Base-by-base conservation (phyloP, 495 filamentous ascomycete species). In the Aspergillus baeticus region DNA sequence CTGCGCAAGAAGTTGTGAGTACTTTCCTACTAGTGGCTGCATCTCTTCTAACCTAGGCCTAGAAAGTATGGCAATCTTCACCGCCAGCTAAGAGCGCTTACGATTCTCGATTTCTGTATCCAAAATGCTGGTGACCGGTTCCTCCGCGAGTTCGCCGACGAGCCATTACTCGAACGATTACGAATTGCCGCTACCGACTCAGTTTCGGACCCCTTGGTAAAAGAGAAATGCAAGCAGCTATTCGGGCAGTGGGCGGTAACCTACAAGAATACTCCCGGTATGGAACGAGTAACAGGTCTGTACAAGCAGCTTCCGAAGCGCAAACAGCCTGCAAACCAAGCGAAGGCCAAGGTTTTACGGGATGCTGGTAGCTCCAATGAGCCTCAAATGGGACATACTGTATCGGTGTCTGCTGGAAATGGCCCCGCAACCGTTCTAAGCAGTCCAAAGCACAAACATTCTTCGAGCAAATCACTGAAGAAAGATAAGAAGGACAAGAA, bases 51-150 rank as follows among this genome's bases (percentile, higher is more conserved):
- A 65, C 58, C 49, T 6, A 29, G 14, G 6, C 44, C 1, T 57
- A 91, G 87, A 36, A 98, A 98, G 72, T 99, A 99, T 69, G 95
- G 95, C 51, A 96, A 83, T 60, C 76, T 93, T 17, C 92, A 98
- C 67, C 86, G 91, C 15, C 95, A 98, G 68, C 79, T 99, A 6
- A 85, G 95, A 38, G 89, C 95, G 51, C 82, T 99, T 36, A 88
- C 87, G 10, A 87, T 99, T 26, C 85, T 99, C 4, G 94, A 99
- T 69, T 92, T 88, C 41, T 77, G 98, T 21, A 95, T 99, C 29
- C 90, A 96, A 64, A 99, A 98, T 75, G 91, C 91, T 15, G 93
- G 92, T 3, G 81, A 88, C 11, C 84, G 89, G 29, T 98, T 99
- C 68, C 87, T 96, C 72, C 83, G 90, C 14, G 73, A 69, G 33